Evolutionary conservation across 345 rosid genomes (phyloP), one percentile per base, ranked within the genome.

Genomic region (Punica granatum): DNA sequence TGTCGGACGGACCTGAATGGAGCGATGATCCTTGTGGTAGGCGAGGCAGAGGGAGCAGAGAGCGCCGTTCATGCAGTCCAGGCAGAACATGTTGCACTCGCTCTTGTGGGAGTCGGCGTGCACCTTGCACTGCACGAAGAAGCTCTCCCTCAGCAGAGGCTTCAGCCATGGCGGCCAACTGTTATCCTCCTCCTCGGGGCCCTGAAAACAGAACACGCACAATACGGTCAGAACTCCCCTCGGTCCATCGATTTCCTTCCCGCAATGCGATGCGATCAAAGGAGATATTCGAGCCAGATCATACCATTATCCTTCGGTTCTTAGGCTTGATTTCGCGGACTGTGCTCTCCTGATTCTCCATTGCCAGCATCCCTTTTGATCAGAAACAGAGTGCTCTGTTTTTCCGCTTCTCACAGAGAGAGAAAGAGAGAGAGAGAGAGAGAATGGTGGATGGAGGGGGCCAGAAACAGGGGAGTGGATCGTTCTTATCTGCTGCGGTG

Each of bases 61-160:
- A 0, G 92, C 75, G 2, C 96, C 97, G 56, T 81, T 82, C 67
- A 84, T 81, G 25, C 98, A 92, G 75, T 92, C 97, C 81, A 92
- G 81, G 73, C 98, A 92, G 62, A 78, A 92, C 98, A 90, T 90
- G 66, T 92, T 92, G 72, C 98, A 90, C 81, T 92, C 98, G 68
- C 84, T 90, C 83, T 90, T 90, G 68, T 88, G 92, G 66, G 96
- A 85, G 75, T 88, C 96, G 16, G 73, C 82, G 77, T 92, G 97
- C 13, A 59, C 70, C 81, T 86, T 85, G 76, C 98, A 92, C 56
- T 90, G 97, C 73, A 74, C 92, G 79, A 92, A 92, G 83, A 92
- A 92, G 3, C 84, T 82, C 60, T 85, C 88, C 61, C 74, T 69
- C 7, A 92, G 78, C 54, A 92, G 78, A 34, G 95, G 92, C 69